phyloP scores from a whole-genome alignment of 2,329 filamentous ascomycete species.

The Colletotrichum lindemuthianum region DNA sequence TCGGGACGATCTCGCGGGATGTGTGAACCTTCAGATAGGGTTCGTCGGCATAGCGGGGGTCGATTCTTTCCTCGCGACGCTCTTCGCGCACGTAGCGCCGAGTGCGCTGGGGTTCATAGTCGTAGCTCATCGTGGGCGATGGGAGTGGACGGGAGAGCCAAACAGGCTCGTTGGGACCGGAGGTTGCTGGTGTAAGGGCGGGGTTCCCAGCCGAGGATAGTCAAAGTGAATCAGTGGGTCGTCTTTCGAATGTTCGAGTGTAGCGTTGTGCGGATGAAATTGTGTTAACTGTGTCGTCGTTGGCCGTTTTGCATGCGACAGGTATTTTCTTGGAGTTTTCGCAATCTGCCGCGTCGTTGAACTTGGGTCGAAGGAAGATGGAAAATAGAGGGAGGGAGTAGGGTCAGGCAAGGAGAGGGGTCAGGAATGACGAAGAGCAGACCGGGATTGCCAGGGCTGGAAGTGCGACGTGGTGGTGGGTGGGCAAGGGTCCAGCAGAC shows the following conservation, averaged over 20 bases:
- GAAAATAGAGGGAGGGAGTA: background rate
- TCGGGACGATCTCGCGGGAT: constrained; percentile 65
- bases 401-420: constrained; percentile 6
- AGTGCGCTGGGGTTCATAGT: constrained; percentile 60
- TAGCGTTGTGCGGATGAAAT: background rate
- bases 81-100: constrained; percentile 65
- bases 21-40: constrained; percentile 56
- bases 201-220: constrained; percentile 4
- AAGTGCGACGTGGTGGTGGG: constrained; percentile 7
- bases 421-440: constrained; percentile 20
- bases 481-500: constrained; percentile 30
- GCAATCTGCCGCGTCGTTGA: background rate
- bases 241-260: background rate
- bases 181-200: constrained; percentile 7
- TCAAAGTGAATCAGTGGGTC: background rate
- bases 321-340: background rate
- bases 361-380: constrained; percentile 1
- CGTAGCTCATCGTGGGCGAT: constrained; percentile 54
- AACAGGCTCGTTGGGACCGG: constrained; percentile 2
- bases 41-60: constrained; percentile 66
- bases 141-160: background rate
- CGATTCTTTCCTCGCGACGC: constrained; percentile 57
- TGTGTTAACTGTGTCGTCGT: too few relatives aligned
- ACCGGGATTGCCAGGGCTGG: constrained; percentile 29
- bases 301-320: too few relatives aligned